Evolutionary conservation across 441 rosid species (phyloP).

Genomic region (Mallotus repandus): DNA sequence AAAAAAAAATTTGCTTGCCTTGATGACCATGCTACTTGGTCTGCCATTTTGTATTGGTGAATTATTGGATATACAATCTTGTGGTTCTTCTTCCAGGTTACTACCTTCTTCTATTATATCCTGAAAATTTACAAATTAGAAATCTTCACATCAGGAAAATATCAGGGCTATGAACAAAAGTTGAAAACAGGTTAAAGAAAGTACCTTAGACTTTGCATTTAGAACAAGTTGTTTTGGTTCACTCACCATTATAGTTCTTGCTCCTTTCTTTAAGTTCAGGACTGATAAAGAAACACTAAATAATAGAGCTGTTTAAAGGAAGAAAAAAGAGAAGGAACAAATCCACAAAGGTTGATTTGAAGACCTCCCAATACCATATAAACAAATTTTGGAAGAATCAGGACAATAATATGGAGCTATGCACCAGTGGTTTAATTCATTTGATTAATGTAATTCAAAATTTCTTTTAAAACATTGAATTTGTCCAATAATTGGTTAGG

Average conservation of each 20-base stretch:
- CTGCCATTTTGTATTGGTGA: slow-evolving; percentile 39
- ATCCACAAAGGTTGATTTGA: slow-evolving; percentile 14
- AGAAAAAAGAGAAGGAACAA: slow-evolving; percentile 1
- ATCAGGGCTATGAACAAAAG: too few species aligned
- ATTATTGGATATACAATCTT: slow-evolving; percentile 29
- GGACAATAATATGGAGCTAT: slow-evolving; percentile 29
- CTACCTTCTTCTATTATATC: slow-evolving; percentile 28
- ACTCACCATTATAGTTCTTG: slow-evolving; percentile 25
- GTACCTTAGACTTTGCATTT: slow-evolving; percentile 37
- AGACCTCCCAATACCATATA: slow-evolving; percentile 9
- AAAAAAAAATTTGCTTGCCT: slow-evolving; percentile 36
- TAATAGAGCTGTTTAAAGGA: background rate
- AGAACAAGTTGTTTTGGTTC: slow-evolving; percentile 21
- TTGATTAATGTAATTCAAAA: background rate
- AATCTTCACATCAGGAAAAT: background rate
- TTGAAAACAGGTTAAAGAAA: background rate
- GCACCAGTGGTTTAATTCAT: slow-evolving; percentile 6
- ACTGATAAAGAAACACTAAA: slow-evolving; percentile 4
- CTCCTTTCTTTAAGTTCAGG: background rate
- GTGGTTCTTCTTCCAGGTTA: slow-evolving; percentile 24
- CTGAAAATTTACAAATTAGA: slow-evolving; percentile 19
- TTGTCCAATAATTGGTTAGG: background rate
- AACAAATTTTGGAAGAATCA: slow-evolving; percentile 17
- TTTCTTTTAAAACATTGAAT: background rate
- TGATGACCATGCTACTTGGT: slow-evolving; percentile 59